A percentile compares a stretch with the other conserved stretches of the same genome.
phyloP scores from a whole-genome alignment of 495 filamentous ascomycete genomes.

The Aspergillus indologenus region DNA sequence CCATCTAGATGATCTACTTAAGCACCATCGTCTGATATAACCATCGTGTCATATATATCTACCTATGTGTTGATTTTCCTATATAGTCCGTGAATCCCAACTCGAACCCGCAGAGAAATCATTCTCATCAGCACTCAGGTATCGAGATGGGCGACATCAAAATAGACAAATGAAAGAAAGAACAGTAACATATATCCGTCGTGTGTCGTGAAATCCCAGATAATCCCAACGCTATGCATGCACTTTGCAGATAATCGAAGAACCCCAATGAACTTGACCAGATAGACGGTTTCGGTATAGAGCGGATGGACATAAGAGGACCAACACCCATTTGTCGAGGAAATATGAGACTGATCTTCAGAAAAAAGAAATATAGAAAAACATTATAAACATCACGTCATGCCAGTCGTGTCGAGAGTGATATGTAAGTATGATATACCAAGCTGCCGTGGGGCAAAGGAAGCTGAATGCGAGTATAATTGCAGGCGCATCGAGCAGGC shows the following conservation, averaged over 20 bases:
- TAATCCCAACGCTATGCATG: background rate
- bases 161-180: background rate
- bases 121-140: constrained; percentile 11
- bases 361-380: constrained; percentile 10
- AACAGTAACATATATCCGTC: background rate
- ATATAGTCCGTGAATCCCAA: constrained; percentile 8
- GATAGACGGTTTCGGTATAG: background rate
- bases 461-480: constrained; percentile 3
- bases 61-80: background rate
- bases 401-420: constrained; percentile 30
- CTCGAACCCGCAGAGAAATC: constrained; percentile 10
- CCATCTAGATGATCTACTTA: no score
- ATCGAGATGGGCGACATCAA: background rate
- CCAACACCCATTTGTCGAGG: constrained; percentile 17
- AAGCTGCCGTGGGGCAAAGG: constrained; percentile 20
- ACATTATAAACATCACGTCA: constrained; percentile 37
- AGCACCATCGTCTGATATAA: background rate
- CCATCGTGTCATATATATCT: constrained; percentile 11
- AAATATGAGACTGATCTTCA: background rate
- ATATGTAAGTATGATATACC: constrained; percentile 22
- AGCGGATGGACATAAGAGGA: constrained; percentile 7
- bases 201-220: constrained; percentile 4
- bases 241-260: background rate
- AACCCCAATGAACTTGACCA: background rate
- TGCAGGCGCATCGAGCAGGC: background rate